A percentile compares a stretch with the other conserved stretches of the same genome.
These are phyloP conservation scores for Didymella lethalis DNA, from an alignment of 2,329 filamentous ascomycete species.

Conservation along the genomic window DNA sequence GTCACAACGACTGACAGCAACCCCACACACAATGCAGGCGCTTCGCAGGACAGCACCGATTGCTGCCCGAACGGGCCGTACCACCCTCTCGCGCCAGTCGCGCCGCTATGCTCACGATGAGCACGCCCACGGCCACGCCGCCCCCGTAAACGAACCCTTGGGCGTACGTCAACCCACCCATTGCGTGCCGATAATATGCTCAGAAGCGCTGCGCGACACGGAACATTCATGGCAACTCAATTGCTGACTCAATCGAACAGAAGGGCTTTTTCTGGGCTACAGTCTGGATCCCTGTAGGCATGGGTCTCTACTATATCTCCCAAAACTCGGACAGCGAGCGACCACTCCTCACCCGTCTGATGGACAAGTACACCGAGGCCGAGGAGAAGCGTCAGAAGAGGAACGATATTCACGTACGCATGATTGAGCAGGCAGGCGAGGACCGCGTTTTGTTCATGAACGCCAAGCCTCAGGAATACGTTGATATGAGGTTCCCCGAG, in stretches of 20 bases:
- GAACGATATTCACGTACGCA: conserved; percentile 67
- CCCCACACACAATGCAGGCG: conserved; percentile 54
- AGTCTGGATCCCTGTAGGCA: conserved; percentile 56
- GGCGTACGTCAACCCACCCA: conserved; percentile 56
- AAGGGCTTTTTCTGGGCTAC: conserved; percentile 60
- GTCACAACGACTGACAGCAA: conserved; percentile 30
- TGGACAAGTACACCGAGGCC: conserved; percentile 63
- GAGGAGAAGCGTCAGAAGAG: conserved; percentile 62
- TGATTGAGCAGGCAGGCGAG: conserved; percentile 68
- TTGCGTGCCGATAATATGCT: conserved; percentile 11
- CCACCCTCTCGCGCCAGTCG: conserved; percentile 47
- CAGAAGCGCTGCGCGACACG: background rate
- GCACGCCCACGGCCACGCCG: conserved; percentile 46
- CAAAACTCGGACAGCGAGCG: conserved; percentile 51
- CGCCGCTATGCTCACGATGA: conserved; percentile 53
- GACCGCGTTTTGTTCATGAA: conserved; percentile 68
- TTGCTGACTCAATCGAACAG: conserved; percentile 44
- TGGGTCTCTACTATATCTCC: conserved; percentile 57
- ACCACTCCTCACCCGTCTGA: conserved; percentile 58
- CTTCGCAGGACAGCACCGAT: conserved; percentile 54
- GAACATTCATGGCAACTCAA: background rate
- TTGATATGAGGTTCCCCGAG: conserved; percentile 70
- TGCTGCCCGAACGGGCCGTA: conserved; percentile 52
- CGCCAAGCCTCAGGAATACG: conserved; percentile 55
- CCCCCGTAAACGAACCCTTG: conserved; percentile 58